These are phyloP conservation scores for Aspergillus ostianus DNA, from an alignment of 495 filamentous ascomycete genomes.

Conservation along the genomic window DNA sequence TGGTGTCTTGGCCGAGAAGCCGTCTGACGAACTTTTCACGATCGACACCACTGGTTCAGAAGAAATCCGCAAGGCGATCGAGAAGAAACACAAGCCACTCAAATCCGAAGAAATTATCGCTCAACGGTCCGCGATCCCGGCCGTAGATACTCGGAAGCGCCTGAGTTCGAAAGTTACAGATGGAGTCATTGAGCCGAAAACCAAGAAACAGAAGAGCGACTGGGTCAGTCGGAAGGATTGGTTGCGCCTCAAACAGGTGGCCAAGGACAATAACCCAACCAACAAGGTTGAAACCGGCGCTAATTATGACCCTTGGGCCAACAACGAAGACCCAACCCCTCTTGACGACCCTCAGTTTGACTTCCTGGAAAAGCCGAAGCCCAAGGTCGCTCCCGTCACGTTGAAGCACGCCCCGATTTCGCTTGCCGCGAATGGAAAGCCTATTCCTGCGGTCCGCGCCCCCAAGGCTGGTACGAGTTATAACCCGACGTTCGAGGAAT, in stretches of 20 bases:
- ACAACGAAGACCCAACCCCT: conserved; percentile 38
- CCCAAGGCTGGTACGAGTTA: conserved; percentile 85
- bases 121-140: conserved; percentile 74
- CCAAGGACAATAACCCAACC: conserved; percentile 65
- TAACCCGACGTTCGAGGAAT: conserved; percentile 84
- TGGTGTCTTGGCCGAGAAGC: conserved; percentile 77
- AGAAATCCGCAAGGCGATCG: conserved; percentile 57
- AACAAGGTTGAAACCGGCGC: conserved; percentile 52
- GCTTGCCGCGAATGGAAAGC: conserved; percentile 72
- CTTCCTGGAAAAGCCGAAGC: conserved; percentile 61
- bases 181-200: conserved; percentile 64
- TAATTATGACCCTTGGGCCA: conserved; percentile 76
- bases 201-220: conserved; percentile 69
- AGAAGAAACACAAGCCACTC: conserved; percentile 68
- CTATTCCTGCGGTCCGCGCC: conserved; percentile 71
- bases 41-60: conserved; percentile 72
- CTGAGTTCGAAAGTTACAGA: conserved; percentile 53
- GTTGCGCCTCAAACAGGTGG: conserved; percentile 68
- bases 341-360: conserved; percentile 52
- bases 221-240: conserved; percentile 83
- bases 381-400: conserved; percentile 71
- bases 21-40: conserved; percentile 76
- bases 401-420: conserved; percentile 75
- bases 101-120: conserved; percentile 91
- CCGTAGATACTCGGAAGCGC: conserved; percentile 74